phyloP scores from a whole-genome alignment of 2,329 filamentous ascomycete genomes.

The Thelonectria olida region DNA sequence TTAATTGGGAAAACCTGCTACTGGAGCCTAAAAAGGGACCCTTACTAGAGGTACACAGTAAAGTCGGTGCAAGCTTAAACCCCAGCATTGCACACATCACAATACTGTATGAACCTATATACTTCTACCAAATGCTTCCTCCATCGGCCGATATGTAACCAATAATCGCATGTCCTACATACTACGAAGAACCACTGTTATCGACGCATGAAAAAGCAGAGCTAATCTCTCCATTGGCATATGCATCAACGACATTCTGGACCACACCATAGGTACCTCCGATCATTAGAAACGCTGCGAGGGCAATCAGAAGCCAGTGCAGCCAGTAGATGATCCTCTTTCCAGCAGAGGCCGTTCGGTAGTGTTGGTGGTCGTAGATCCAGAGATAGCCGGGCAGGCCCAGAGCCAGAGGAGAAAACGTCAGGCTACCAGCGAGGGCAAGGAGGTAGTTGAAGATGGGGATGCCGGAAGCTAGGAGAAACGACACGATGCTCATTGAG shows the following conservation, averaged over 20 bases:
- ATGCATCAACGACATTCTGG: conserved; percentile 60
- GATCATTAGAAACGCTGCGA: conserved; percentile 50
- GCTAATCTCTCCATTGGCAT: conserved; percentile 55
- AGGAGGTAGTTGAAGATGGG: conserved; percentile 43
- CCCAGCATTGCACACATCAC: no score
- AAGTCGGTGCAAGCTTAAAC: no score
- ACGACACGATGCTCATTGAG: conserved; percentile 40
- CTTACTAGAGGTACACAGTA: no score
- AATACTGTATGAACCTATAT: no score
- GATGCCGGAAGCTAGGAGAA: conserved; percentile 45
- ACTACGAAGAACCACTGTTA: conserved; percentile 45
- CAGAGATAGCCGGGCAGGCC: conserved; percentile 48
- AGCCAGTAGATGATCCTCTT: conserved; percentile 43
- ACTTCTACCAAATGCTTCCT: no score
- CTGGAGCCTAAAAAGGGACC: no score
- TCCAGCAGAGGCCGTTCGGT: conserved; percentile 40
- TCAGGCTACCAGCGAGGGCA: conserved; percentile 36
- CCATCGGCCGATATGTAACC: not conserved
- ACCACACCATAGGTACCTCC: conserved; percentile 57
- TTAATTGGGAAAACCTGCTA: no score
- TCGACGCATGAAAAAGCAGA: conserved; percentile 59
- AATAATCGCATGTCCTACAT: no score
- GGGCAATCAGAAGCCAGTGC: conserved; percentile 46
- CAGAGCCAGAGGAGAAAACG: conserved; percentile 48
- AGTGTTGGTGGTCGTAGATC: conserved; percentile 47